Evolutionary conservation across 441 rosid genomes (phyloP).

Genomic region (Bruguiera hainesii): DNA sequence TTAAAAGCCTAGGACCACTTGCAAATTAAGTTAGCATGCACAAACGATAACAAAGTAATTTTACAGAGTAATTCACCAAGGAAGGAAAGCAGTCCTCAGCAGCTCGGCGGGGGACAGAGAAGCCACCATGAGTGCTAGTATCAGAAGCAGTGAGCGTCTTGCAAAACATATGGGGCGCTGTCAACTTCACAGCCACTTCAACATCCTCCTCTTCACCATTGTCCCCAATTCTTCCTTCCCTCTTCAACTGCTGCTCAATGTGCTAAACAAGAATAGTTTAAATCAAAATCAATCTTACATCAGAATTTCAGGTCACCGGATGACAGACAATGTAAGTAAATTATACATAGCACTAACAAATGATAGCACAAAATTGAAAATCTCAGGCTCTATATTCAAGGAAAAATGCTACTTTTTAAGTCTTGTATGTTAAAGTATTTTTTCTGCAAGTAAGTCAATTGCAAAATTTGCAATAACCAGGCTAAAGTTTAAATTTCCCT

Average conservation of each 20-base stretch:
- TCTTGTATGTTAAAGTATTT: no score
- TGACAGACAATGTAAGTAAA: neutral
- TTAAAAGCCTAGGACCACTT: neutral
- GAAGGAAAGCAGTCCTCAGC: slow-evolving; percentile 99
- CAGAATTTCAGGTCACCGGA: slow-evolving; percentile 6
- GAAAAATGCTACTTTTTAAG: no score
- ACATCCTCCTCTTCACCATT: slow-evolving; percentile 67
- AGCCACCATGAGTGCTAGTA: slow-evolving; percentile 98
- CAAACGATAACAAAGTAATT: neutral
- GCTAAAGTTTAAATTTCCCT: neutral
- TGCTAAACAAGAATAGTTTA: slow-evolving; percentile 31
- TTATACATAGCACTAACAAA: neutral
- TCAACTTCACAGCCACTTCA: slow-evolving; percentile 53
- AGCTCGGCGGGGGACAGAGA: slow-evolving; percentile 97
- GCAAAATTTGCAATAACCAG: no score
- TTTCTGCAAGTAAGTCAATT: no score
- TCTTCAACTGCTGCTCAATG: slow-evolving; percentile 53
- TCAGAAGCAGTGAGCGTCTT: slow-evolving; percentile 99
- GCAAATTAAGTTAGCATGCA: neutral
- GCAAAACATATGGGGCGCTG: slow-evolving; percentile 93
- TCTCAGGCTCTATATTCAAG: no score
- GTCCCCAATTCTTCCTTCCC: slow-evolving; percentile 40
- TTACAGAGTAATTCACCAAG: slow-evolving; percentile 45
- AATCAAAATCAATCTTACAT: slow-evolving; percentile 12
- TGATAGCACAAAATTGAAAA: neutral